Evolutionary conservation across 2,329 filamentous ascomycete genomes (phyloP).

Genomic region (Teratosphaeria zuluensis): DNA sequence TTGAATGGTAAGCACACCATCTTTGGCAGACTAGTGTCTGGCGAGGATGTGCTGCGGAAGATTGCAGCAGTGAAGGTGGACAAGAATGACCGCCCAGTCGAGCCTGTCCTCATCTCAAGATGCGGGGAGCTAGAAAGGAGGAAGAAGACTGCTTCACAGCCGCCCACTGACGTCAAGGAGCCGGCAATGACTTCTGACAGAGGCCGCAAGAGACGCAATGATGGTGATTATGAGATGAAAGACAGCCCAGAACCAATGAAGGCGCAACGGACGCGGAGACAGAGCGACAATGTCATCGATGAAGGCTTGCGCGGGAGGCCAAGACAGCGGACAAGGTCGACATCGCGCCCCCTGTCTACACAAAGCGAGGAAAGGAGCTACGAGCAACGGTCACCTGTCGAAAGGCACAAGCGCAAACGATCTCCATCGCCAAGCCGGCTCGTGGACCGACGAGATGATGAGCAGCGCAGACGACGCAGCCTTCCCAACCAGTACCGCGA

Average conservation of each 20-base stretch:
- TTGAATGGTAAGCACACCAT: slow-evolving; percentile 34
- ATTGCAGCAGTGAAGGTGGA: slow-evolving; percentile 30
- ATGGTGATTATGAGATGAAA: slow-evolving; percentile 20
- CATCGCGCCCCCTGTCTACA: slow-evolving; percentile 20
- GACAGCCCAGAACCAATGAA: slow-evolving; percentile 12
- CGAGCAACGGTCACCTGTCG: slow-evolving; percentile 14
- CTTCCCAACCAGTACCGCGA: slow-evolving; percentile 28
- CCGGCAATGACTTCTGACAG: slow-evolving; percentile 7
- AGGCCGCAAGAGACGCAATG: slow-evolving; percentile 19
- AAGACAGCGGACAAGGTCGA: slow-evolving; percentile 20
- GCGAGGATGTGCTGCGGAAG: slow-evolving; percentile 25
- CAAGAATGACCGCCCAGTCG: slow-evolving; percentile 26
- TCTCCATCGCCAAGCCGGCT: slow-evolving; percentile 24
- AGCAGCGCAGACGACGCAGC: slow-evolving; percentile 27
- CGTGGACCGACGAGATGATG: slow-evolving; percentile 10
- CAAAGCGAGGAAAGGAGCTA: slow-evolving; percentile 14
- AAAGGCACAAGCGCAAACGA: slow-evolving; percentile 27
- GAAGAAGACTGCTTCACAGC: slow-evolving; percentile 13
- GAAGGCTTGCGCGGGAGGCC: slow-evolving; percentile 28
- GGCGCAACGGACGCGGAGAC: slow-evolving; percentile 19
- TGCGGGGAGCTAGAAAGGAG: slow-evolving; percentile 32
- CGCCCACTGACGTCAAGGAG: not conserved
- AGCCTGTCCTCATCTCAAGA: slow-evolving; percentile 27
- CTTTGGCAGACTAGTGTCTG: slow-evolving; percentile 30
- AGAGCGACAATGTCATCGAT: slow-evolving; percentile 27